Conservation (phyloP, 352 stramenopile genomes). For the Saprolegnia parasitica region DNA sequence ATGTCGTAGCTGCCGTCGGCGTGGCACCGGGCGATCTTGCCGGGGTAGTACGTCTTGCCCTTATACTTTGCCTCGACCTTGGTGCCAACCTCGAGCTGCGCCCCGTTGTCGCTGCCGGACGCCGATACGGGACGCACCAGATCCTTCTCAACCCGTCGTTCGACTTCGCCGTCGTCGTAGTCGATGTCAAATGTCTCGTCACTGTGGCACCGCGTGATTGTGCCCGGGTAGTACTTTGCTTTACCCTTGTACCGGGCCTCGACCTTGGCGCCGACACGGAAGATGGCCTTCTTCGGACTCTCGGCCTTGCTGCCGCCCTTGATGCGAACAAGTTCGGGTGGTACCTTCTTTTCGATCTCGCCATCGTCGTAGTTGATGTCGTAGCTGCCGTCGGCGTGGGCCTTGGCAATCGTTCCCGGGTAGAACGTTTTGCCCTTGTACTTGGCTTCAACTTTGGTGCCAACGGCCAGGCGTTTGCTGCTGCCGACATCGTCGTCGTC, state of each 20-base stretch:
- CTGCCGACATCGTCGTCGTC: constrained; percentile 28
- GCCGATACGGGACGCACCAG: constrained; percentile 21
- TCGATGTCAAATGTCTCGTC: constrained; percentile 39
- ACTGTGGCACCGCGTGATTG: constrained; percentile 9
- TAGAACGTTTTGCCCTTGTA: constrained; percentile 38
- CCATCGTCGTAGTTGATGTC: constrained; percentile 57
- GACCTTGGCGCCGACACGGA: constrained; percentile 29
- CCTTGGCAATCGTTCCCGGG: constrained; percentile 32
- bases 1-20: constrained; percentile 44
- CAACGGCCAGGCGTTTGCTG: no score
- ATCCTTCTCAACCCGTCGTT: constrained; percentile 32
- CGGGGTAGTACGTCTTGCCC: constrained; percentile 37
- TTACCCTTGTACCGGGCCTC: constrained; percentile 31
- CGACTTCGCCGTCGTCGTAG: constrained; percentile 48
- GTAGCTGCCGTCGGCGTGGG: constrained; percentile 38
- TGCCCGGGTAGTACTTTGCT: constrained; percentile 31
- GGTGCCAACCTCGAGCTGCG: constrained; percentile 19
- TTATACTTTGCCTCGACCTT: constrained; percentile 39
- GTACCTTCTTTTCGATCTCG: constrained; percentile 34
- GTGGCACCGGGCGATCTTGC: constrained; percentile 35
- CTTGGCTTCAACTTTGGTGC: constrained; percentile 36
- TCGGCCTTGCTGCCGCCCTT: constrained; percentile 17
- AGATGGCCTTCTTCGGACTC: constrained; percentile 14
- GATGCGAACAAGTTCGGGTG: constrained; percentile 29
- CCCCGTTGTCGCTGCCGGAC: neutral